Evolutionary conservation across 257 asterid species (phyloP), one percentile per base, ranked within the genome.

Genomic region (Oldenlandia corymbosa): DNA sequence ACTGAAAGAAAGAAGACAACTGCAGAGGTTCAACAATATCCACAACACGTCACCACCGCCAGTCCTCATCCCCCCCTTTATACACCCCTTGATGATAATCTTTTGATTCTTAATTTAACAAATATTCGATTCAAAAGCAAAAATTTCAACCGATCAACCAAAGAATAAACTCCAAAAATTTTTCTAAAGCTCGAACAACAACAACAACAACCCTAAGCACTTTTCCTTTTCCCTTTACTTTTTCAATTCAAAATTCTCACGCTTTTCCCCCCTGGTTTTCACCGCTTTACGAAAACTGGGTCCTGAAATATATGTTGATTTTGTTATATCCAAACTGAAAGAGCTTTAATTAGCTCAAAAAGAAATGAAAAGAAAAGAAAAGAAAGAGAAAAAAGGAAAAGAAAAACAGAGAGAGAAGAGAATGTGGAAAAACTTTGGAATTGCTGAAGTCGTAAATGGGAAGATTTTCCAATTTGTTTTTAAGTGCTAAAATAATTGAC

Each of bases 21-120:
- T 39, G 72, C 63, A 63, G 55, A 47, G 73, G 62, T 71, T 41
- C 56, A 77, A 75, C 56, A 77, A 75, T 68, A 76, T 76, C 74
- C 62, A 62, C 78, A 76, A 75, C 77, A 75, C 54, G 46, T 31
- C 71, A 36, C 31, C 71, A 43, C 46, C 50, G 34, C 81, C 75
- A 83, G 74, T 70, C 83, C 71, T 81, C 67, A 79, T 78, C 21
- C 46, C n/a, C n/a, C n/a, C n/a, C 21, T 31, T 55, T 41, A 67
- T 66, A 37, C 47, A n/a, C n/a, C n/a, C 66, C 41, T 47, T 20
- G 24, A 47, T 1, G 1, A 47, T 18, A 59, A 31, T 36, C 36
- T 43, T 18, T 32, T 14, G 10, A 21, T 42, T 47, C 60, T 9
- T 23, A 34, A 42, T n/a, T n/a, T n/a, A n/a, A n/a, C n/a, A n/a